Conservation (phyloP, 306 rosid species). For the Castanea mollissima region DNA sequence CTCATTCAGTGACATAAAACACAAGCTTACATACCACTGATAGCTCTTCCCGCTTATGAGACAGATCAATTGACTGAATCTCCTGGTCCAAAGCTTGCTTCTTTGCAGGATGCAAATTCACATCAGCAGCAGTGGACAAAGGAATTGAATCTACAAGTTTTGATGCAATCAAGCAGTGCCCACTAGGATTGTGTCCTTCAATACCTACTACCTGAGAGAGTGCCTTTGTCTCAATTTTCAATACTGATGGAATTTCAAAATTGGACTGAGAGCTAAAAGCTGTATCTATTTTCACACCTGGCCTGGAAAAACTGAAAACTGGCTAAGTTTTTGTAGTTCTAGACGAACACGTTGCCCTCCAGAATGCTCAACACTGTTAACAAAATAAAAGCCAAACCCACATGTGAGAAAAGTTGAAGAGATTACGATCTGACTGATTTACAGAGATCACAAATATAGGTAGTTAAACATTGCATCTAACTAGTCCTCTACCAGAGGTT, state of each 20-base stretch:
- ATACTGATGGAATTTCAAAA: constrained; percentile 5
- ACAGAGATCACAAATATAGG: constrained; percentile 2
- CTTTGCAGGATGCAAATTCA: constrained; percentile 66
- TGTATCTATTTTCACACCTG: constrained; percentile 55
- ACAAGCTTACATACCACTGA: constrained; percentile 51
- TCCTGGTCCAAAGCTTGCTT: constrained; percentile 68
- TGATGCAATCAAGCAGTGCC: constrained; percentile 91
- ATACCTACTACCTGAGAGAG: constrained; percentile 77
- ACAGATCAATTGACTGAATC: constrained; percentile 33
- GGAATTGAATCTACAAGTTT: constrained; percentile 72
- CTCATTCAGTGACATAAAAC: constrained; percentile 11
- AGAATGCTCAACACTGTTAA: constrained; percentile 66
- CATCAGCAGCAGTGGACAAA: constrained; percentile 32
- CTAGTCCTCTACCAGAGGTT: not conserved
- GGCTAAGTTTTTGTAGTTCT: constrained; percentile 65
- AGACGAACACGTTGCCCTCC: constrained; percentile 91
- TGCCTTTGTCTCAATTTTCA: constrained; percentile 22
- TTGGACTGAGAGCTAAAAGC: constrained; percentile 14
- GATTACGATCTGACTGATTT: not conserved
- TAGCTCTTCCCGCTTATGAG: constrained; percentile 50
- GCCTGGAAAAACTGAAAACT: constrained; percentile 90
- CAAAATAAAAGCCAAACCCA: constrained; percentile 21
- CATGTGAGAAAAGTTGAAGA: constrained; percentile 12
- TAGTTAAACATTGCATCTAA: constrained; percentile 14
- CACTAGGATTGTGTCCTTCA: constrained; percentile 94